Percentiles rank a stretch among this genome's conserved stretches.
Evolutionary conservation across 2,329 filamentous ascomycete species (phyloP).

Genomic region (Claviceps sp.): DNA sequence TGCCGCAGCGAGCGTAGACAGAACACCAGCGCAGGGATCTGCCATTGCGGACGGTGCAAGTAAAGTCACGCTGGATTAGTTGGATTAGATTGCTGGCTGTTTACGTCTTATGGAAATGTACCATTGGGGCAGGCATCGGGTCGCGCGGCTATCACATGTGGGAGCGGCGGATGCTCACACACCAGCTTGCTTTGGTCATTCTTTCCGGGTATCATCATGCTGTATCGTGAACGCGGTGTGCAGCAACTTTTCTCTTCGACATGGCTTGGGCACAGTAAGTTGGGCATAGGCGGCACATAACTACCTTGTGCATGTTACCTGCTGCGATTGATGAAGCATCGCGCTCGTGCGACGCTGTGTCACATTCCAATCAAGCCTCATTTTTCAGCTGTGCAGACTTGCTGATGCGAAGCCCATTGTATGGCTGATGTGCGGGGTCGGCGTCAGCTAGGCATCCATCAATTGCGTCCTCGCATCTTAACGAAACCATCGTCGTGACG

Average conservation of each 20-base stretch:
- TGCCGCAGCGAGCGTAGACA: constrained; percentile 3
- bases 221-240: no score
- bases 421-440: background rate
- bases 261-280: no score
- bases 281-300: no score
- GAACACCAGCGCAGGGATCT: constrained; percentile 2
- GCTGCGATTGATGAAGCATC: background rate
- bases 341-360: background rate
- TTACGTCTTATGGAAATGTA: no score
- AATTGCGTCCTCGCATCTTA: background rate
- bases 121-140: no score
- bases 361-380: background rate
- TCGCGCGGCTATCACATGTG: no score
- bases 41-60: background rate
- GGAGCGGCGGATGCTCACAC: no score
- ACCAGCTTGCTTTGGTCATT: no score
- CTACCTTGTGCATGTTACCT: background rate
- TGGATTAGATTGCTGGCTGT: background rate
- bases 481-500: background rate
- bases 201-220: no score
- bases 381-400: background rate
- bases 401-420: background rate
- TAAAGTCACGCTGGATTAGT: background rate
- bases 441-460: background rate
- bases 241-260: no score